Evolutionary conservation across 108 stramenopile species (phyloP), one percentile per base, ranked within the genome.

Genomic region (Cyclotella baltica): DNA sequence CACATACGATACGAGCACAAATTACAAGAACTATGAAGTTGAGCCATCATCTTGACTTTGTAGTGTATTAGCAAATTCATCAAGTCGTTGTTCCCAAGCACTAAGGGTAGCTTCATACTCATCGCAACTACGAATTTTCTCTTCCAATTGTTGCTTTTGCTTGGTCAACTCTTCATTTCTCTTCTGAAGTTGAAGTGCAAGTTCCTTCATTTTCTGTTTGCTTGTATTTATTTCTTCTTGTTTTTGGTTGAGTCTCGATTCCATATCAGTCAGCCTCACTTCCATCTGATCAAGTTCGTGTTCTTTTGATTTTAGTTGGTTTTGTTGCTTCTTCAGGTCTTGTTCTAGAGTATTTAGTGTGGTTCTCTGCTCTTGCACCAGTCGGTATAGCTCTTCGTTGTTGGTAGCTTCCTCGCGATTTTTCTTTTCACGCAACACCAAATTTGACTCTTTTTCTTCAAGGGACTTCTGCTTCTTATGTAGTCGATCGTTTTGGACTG

Each of bases 21-120:
- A 56, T 56, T 16, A 62, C 23, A 13, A 3, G 1, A 8, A 10
- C 35, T 2, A 4, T 62, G 30, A 22, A 6, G 73, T n/a, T 27
- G 22, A 2, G 11, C 22, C 25, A 34, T 68, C 75, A 15, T 34
- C 67, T 63, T 70, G 52, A 27, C 30, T 46, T 43, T 72, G 62
- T 19, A 82, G 36, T 13, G 76, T 75, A 28, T 48, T 82, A 19
- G 75, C 70, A 70, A 82, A 66, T 63, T 75, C 69, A 50, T 75
- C 81, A 4, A 82, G 65, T 50, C 71, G 70, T 51, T 82, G 58
- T 62, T 82, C 81, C 81, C 81, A 82, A 19, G 70, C 64, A 61
- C 70, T 75, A 36, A 82, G 40, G 6, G 38, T 64, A 19, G 74
- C 64, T 75, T 65, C 81, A 53, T 82, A 76, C 25, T 75, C 81